A percentile compares a stretch with the other conserved stretches of the same genome.
These are phyloP conservation scores for Pyrenophora teres DNA, from an alignment of 2,329 filamentous ascomycete genomes.

Conservation along the genomic window DNA sequence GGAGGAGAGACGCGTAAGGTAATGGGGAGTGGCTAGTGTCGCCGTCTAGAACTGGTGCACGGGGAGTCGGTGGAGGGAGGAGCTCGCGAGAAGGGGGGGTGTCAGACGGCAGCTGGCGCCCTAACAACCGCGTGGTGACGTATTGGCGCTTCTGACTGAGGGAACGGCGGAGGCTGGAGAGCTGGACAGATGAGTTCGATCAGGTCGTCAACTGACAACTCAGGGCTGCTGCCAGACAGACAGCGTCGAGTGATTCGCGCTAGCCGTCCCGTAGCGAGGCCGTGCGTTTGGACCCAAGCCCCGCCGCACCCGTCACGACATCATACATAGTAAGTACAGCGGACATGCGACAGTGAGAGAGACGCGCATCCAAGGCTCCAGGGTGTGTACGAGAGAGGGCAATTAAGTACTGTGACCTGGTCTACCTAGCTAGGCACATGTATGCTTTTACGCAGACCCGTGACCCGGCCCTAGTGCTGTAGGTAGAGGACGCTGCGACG, in stretches of 20 bases:
- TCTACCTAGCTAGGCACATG: too few relatives aligned
- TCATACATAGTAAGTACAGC: constrained; percentile 4
- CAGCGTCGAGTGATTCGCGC: constrained; percentile 27
- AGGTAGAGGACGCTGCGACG: not conserved
- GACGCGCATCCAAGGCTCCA: not conserved
- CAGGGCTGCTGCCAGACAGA: constrained; percentile 26
- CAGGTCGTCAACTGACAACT: constrained; percentile 28
- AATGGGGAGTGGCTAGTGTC: constrained; percentile 35
- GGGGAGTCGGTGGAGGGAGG: constrained; percentile 30
- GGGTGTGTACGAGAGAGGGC: too few relatives aligned
- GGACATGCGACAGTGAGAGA: not conserved
- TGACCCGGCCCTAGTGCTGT: not conserved
- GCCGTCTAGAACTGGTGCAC: constrained; percentile 30
- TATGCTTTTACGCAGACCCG: not conserved
- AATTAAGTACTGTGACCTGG: too few relatives aligned
- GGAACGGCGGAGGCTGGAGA: constrained; percentile 12
- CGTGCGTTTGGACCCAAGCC: constrained; percentile 20
- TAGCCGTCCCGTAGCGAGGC: constrained; percentile 25
- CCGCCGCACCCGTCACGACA: constrained; percentile 14
- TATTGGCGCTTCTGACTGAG: constrained; percentile 16
- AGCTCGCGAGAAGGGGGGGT: constrained; percentile 28
- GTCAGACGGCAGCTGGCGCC: constrained; percentile 27
- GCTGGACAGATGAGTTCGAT: constrained; percentile 24
- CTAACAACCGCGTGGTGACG: constrained; percentile 25
- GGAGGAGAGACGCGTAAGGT: constrained; percentile 32